Base-by-base conservation (phyloP, 805 yeast species). In the Metschnikowia koreensis region DNA sequence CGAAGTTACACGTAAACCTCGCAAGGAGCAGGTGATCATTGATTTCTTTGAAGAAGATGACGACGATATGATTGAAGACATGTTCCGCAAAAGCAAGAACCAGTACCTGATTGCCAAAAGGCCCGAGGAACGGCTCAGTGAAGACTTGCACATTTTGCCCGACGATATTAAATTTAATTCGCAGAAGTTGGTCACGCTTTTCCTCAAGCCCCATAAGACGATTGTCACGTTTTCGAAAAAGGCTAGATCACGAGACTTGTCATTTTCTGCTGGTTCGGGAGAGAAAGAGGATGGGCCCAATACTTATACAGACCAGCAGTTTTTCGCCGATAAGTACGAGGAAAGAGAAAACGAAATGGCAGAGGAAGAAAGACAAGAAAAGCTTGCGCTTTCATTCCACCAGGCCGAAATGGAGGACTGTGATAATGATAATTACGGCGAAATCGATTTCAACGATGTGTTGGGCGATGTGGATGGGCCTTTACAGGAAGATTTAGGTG, bases 161-260 rank as follows among this genome's bases (percentile, higher is more conserved):
- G 85, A 83, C 57, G 96, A 89, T 65, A 74, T 81, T 55, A 84
- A 80, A 55, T 89, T 87, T 66, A 80, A 86, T 6, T 83, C 96
- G 0, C 81, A 81, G 46, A 79, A 82, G 51, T 76, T 93, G 50
- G 80, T 87, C 8, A 79, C 79, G 51, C 72, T 89, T 34, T 88
- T 88, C 62, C 69, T 85, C 43, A 88, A 87, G 64, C 96, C 96
- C 2, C 64, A 64, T 11, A 74, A 74, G 47, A 66, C 74, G 38
- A 71, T 80, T 63, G 63, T 70, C 48, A 56, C 57, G 46, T 62
- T 62, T 38, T 41, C 57, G 13, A 39, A 40, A 11, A 41, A 44
- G 17, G 16, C 52, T 4, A 29, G 27, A 22, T 22, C 22, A 22
- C 22, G 22, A n/a, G 5, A 22, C n/a, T 7, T 28, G 27, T 13